Evolutionary conservation across 192 early-diverging fungal genomes (phyloP), one percentile per base, ranked within the genome.

Genomic region (Rhizophlyctis rosea): DNA sequence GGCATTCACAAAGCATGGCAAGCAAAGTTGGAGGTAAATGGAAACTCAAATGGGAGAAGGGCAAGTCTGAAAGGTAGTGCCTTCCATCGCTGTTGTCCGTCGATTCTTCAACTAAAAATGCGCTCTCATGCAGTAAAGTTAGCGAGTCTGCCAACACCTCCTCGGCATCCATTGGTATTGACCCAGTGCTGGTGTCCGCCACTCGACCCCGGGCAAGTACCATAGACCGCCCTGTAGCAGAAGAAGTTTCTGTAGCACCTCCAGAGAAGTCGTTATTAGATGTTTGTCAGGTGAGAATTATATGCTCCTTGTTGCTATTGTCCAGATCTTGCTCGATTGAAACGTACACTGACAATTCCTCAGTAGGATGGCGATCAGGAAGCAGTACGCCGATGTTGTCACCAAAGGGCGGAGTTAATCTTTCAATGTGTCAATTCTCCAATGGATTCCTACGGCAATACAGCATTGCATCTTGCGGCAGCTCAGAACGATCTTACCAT

Each of bases 371-470:
- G 61, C 34, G 44, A 63, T 47, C 39, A 58, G 31, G 29, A 31
- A 4, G 47, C 31, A 11, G 23, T 70, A 4, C 28, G 16, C 2
- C 29, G 32, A 5, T 32, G 52, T 35, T 63, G 54, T 33, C 25
- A 44, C 27, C 28, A 29, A 24, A 59, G 56, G 30, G 48, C 54
- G 3, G 51, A 31, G 3, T 32, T 35, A 27, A 62, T 77, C 14
- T 24, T 67, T 3, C 64, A 70, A 21, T 56, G 52, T 31, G 34
- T 77, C 56, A 77, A 74, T 53, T 47, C 47, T 14, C 57, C 69
- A 9, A 62, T 81, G 27, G 79, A 81, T 60, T 25, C 27, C 16
- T 50, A 62, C 27, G 72, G 69, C 21, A 81, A 81, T 62, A 81
- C 75, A 3, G 14, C 53, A 18, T 66, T 81, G 16, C 80, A 81